Evolutionary conservation across 306 rosid genomes (phyloP).

Genomic region (Glycine tomentella): DNA sequence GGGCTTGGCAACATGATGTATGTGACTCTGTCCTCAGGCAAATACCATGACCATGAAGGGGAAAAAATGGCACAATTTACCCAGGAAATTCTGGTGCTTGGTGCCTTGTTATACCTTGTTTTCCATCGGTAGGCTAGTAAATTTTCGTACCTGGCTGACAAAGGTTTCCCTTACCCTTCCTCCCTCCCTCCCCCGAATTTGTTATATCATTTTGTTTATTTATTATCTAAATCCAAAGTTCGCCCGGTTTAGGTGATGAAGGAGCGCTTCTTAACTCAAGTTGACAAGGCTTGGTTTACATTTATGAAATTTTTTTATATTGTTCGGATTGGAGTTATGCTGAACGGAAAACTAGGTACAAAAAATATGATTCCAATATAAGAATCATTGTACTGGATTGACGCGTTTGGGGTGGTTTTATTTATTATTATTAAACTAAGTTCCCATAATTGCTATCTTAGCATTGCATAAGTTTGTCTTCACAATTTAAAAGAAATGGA

Average conservation of each 20-base stretch:
- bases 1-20: constrained; percentile 64
- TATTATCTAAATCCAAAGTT: constrained; percentile 53
- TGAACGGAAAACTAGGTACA: too few species aligned
- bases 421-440: not conserved
- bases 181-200: constrained; percentile 2
- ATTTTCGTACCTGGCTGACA: constrained; percentile 17
- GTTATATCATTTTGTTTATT: constrained; percentile 45
- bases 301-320: not conserved
- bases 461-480: too few species aligned
- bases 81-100: constrained; percentile 33
- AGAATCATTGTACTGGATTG: not conserved
- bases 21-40: constrained; percentile 44
- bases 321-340: too few species aligned
- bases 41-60: constrained; percentile 25
- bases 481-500: too few species aligned
- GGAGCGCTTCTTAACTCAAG: constrained; percentile 46
- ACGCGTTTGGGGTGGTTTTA: not conserved
- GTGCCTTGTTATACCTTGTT: constrained; percentile 27
- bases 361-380: not conserved
- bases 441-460: not conserved
- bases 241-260: constrained; percentile 49
- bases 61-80: constrained; percentile 31
- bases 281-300: constrained; percentile 52
- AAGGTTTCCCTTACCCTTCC: constrained; percentile 16
- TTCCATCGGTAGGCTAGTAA: constrained; percentile 26